Evolutionary conservation across 352 stramenopile species (phyloP).

Genomic region (Globisporangium cederbergense): DNA sequence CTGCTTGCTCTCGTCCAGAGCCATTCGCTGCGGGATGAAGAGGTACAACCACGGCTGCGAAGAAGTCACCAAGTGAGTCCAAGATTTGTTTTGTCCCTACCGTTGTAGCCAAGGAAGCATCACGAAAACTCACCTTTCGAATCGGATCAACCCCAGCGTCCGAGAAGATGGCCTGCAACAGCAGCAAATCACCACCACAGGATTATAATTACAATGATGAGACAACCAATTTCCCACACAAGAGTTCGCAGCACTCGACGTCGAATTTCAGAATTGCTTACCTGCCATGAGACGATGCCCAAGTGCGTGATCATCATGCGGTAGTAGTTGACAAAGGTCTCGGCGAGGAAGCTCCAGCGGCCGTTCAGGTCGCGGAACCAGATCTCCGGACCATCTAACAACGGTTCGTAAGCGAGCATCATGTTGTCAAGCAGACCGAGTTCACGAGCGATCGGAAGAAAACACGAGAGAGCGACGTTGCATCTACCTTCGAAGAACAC

Average conservation of each 20-base stretch:
- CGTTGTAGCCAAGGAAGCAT: too few species aligned
- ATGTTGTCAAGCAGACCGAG: not conserved
- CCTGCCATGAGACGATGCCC: constrained; percentile 75
- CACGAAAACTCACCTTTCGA: constrained; percentile 34
- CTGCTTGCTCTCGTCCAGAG: constrained; percentile 35
- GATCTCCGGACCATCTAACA: constrained; percentile 42
- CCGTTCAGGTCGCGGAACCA: constrained; percentile 64
- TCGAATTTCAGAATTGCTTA: constrained; percentile 11
- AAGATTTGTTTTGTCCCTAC: too few species aligned
- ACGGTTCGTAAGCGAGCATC: not conserved
- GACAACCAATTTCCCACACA: not conserved
- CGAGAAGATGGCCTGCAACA: constrained; percentile 51
- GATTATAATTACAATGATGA: not conserved
- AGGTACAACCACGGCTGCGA: constrained; percentile 73
- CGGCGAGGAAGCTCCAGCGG: constrained; percentile 65
- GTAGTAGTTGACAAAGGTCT: constrained; percentile 76
- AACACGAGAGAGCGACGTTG: not conserved
- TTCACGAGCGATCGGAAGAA: not conserved
- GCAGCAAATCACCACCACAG: not conserved
- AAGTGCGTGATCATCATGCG: constrained; percentile 78
- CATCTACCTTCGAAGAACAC: constrained; percentile 39
- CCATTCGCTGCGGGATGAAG: constrained; percentile 69
- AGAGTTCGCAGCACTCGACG: not conserved
- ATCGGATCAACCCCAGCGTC: constrained; percentile 53
- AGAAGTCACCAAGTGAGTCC: not conserved